Conservation (phyloP, 352 stramenopile genomes). For the Saprolegnia parasitica region DNA sequence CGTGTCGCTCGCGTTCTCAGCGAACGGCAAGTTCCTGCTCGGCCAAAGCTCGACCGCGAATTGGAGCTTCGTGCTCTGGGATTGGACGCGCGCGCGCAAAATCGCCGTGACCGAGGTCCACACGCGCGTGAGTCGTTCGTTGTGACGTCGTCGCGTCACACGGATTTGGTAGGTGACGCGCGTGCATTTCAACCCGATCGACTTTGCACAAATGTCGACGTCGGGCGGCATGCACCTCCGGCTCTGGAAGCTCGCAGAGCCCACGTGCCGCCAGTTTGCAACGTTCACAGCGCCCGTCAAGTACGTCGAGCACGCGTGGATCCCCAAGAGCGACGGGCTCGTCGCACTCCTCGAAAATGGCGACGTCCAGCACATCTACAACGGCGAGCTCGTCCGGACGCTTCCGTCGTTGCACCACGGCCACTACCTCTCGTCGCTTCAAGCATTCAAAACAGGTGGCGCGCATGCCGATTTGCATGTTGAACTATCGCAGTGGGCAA, state of each 20-base stretch:
- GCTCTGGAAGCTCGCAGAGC: constrained; percentile 71
- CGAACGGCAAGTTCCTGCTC: constrained; percentile 63
- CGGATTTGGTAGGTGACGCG: constrained; percentile 47
- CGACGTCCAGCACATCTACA: constrained; percentile 68
- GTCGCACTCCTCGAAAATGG: constrained; percentile 65
- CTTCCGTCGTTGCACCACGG: constrained; percentile 53
- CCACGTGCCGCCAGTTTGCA: constrained; percentile 57
- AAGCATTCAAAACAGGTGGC: constrained; percentile 16
- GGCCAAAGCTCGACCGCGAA: constrained; percentile 46
- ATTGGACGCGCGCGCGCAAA: constrained; percentile 65
- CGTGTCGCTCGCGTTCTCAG: constrained; percentile 48
- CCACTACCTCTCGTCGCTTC: constrained; percentile 17
- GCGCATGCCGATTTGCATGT: neutral
- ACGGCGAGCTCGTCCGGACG: constrained; percentile 67
- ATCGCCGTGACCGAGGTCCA: constrained; percentile 61
- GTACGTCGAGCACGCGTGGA: constrained; percentile 69
- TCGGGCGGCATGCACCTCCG: constrained; percentile 61
- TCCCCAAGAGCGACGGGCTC: constrained; percentile 52
- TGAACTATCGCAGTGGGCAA: no score
- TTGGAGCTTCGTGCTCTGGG: constrained; percentile 68
- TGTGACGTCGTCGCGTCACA: neutral
- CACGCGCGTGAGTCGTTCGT: neutral
- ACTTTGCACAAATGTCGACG: constrained; percentile 74
- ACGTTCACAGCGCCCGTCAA: constrained; percentile 55
- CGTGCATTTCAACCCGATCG: constrained; percentile 68